Conservation (phyloP, 1,139 yeast species). For the Hyphopichia burtonii region DNA sequence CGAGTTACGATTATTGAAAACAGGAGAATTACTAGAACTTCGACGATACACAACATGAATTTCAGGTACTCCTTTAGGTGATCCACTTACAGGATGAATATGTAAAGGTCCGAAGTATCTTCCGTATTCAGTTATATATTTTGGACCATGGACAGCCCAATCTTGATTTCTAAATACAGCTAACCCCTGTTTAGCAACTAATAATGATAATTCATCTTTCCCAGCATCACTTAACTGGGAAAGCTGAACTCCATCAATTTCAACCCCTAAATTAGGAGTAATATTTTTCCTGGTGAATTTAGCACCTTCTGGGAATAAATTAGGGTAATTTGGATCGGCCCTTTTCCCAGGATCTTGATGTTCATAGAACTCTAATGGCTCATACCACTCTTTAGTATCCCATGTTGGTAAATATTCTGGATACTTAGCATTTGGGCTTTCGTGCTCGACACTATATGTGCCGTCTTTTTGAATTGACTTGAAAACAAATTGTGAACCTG, state of each 20-base stretch:
- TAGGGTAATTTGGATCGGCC: slow-evolving; percentile 56
- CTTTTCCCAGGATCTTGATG: slow-evolving; percentile 53
- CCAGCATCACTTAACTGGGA: slow-evolving; percentile 51
- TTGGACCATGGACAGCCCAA: slow-evolving; percentile 56
- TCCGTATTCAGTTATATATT: slow-evolving; percentile 54
- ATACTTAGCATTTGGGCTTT: slow-evolving; percentile 17
- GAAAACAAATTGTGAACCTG: slow-evolving; percentile 4
- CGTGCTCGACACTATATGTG: slow-evolving; percentile 22
- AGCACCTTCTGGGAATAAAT: slow-evolving; percentile 44
- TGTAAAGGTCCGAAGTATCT: slow-evolving; percentile 67
- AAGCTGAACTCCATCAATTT: slow-evolving; percentile 57
- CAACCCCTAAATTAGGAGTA: slow-evolving; percentile 69
- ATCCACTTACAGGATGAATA: slow-evolving; percentile 72
- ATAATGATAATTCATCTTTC: slow-evolving; percentile 63
- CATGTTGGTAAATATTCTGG: slow-evolving; percentile 53
- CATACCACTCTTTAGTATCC: slow-evolving; percentile 42
- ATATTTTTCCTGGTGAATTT: slow-evolving; percentile 32
- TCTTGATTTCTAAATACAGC: slow-evolving; percentile 69
- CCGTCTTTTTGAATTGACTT: slow-evolving; percentile 14
- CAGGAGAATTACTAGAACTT: slow-evolving; percentile 31
- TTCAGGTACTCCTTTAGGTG: slow-evolving; percentile 59
- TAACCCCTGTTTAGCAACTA: slow-evolving; percentile 66
- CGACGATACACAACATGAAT: slow-evolving; percentile 62
- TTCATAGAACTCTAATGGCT: slow-evolving; percentile 48
- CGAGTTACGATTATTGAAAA: slow-evolving; percentile 33